phyloP scores from a whole-genome alignment of 2,329 filamentous ascomycete species.

The Phialophora tarda region DNA sequence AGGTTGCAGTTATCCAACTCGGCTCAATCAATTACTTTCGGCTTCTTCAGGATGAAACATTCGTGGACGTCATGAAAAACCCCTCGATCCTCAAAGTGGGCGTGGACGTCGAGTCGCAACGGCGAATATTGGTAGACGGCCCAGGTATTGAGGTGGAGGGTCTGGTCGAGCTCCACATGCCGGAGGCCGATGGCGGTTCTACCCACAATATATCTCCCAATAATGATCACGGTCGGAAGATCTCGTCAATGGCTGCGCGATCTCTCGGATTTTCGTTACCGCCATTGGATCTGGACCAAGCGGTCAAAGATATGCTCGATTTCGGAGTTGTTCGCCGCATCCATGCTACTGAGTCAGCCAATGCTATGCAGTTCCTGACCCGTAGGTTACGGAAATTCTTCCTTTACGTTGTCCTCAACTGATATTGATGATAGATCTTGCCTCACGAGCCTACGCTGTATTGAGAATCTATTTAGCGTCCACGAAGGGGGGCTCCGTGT shows the following conservation, averaged over 20 bases:
- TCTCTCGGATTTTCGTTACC: slow-evolving; percentile 18
- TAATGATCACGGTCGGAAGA: slow-evolving; percentile 2
- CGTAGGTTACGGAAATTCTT: slow-evolving; percentile 14
- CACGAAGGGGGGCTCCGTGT: neutral
- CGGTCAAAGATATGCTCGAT: slow-evolving; percentile 1
- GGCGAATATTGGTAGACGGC: slow-evolving; percentile 7
- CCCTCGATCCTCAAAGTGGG: slow-evolving; percentile 30
- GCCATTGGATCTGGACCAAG: slow-evolving; percentile 4
- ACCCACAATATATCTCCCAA: neutral
- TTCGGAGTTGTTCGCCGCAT: neutral
- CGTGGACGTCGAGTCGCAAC: slow-evolving; percentile 23
- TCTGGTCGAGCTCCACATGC: slow-evolving; percentile 8
- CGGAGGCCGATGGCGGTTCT: neutral
- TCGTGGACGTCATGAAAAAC: slow-evolving; percentile 20
- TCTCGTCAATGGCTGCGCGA: slow-evolving; percentile 19
- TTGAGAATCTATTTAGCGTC: slow-evolving; percentile 19
- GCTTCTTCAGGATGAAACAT: slow-evolving; percentile 8
- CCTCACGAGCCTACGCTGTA: slow-evolving; percentile 26
- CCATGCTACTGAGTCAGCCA: neutral
- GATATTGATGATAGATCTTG: slow-evolving; percentile 24
- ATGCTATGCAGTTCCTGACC: slow-evolving; percentile 21
- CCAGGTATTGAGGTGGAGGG: slow-evolving; percentile 16
- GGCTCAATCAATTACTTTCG: slow-evolving; percentile 12
- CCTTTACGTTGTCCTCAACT: neutral
- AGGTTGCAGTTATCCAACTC: slow-evolving; percentile 25